Evolutionary conservation across 306 rosid genomes (phyloP).

Genomic region (Alnus rubra): DNA sequence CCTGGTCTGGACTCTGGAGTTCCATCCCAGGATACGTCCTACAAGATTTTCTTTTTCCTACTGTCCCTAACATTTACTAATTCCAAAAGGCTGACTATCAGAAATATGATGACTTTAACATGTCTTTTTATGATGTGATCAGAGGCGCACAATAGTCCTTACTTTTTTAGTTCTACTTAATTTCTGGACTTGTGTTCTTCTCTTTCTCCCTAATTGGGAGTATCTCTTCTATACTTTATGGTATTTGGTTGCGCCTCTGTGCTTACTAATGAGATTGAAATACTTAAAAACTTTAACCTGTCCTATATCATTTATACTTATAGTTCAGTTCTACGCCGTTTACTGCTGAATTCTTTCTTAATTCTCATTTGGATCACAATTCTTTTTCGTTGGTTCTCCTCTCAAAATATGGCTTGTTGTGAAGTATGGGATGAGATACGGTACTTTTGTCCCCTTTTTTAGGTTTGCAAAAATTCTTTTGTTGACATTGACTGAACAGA

Average conservation of each 20-base stretch:
- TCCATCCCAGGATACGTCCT: not conserved
- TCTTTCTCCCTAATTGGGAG: too few relatives aligned
- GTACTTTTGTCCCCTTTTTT: not conserved
- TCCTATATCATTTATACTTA: not conserved
- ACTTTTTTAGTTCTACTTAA: too few relatives aligned
- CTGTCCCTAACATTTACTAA: not conserved
- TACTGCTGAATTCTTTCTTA: not conserved
- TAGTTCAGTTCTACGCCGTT: not conserved
- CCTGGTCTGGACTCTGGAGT: not conserved
- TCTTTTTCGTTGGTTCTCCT: not conserved
- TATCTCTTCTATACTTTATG: too few relatives aligned
- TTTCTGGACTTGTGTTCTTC: too few relatives aligned
- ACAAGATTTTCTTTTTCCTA: not conserved
- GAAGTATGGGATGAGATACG: too few relatives aligned
- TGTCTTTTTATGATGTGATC: too few relatives aligned
- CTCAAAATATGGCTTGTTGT: not conserved
- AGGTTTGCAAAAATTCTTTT: not conserved
- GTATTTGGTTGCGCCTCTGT: too few relatives aligned
- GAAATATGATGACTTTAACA: not conserved
- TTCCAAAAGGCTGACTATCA: not conserved
- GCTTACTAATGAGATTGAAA: too few relatives aligned
- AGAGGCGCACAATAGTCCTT: too few relatives aligned
- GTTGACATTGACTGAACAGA: not conserved
- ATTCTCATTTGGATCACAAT: not conserved
- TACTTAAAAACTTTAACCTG: too few relatives aligned